A percentile compares a stretch with the other conserved stretches of the same genome.
Evolutionary conservation across 305 asterid genomes (phyloP).

Genomic region (Caryopteris hybrid): DNA sequence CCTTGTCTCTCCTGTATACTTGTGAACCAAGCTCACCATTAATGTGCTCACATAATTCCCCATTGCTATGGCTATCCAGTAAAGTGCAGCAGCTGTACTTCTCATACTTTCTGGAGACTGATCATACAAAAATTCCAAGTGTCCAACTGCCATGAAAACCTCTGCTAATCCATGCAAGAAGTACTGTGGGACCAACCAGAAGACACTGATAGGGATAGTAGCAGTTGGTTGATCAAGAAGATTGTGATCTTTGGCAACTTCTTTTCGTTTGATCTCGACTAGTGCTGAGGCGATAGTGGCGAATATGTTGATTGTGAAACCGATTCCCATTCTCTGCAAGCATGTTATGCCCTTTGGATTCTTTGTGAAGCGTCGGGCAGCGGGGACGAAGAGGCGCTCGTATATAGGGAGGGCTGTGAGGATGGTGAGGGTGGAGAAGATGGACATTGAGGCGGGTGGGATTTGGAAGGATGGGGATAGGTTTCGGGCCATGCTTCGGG

Average conservation of each 20-base stretch:
- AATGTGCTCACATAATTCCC: conserved; percentile 58
- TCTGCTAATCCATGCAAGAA: conserved; percentile 60
- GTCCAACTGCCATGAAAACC: conserved; percentile 58
- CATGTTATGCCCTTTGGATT: conserved; percentile 56
- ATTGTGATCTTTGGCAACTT: conserved; percentile 34
- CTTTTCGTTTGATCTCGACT: conserved; percentile 64
- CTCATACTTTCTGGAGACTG: conserved; percentile 86
- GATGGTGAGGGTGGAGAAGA: conserved; percentile 56
- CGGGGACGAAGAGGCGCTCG: conserved; percentile 67
- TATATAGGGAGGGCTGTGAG: conserved; percentile 46
- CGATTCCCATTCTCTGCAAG: conserved; percentile 74
- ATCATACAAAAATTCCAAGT: conserved; percentile 63
- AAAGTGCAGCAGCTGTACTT: conserved; percentile 62
- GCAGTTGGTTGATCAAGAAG: conserved; percentile 49
- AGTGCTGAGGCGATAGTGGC: conserved; percentile 52
- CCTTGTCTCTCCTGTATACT: conserved; percentile 33
- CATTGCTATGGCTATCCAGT: conserved; percentile 49
- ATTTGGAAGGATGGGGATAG: conserved; percentile 49
- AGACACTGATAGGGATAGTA: conserved; percentile 60
- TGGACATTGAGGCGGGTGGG: conserved; percentile 67
- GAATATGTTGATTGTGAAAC: conserved; percentile 45
- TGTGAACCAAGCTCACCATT: conserved; percentile 52
- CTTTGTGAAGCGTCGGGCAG: conserved; percentile 38
- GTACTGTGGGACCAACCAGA: conserved; percentile 69
- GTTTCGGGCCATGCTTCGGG: conserved; percentile 64